Base-by-base conservation (phyloP, 768 basidiomycete species). In the Tulasnella sp. region DNA sequence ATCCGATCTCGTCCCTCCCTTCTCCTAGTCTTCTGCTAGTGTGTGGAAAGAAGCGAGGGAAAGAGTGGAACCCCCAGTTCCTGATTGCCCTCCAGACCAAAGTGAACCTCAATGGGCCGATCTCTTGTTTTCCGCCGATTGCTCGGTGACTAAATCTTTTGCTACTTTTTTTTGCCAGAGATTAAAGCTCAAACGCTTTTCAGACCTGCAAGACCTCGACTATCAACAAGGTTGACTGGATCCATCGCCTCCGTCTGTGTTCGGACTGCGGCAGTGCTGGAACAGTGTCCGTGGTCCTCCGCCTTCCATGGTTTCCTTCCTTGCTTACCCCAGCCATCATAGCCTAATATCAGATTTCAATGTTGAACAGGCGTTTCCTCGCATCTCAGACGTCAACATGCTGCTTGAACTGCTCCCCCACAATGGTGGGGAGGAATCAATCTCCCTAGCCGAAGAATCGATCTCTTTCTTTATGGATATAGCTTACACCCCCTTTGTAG, bases 41-140 rank as follows among this genome's bases (percentile, higher is more conserved):
- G 14, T 69, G 34, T 69, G 64, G 64, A 69, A 31, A 12, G 64
- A 69, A 18, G 64, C 64, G 28, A 69, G 64, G 18, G 64, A 69
- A n/a, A 31, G 34, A 37, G 64, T 69, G 22, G 64, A 69, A 8
- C 64, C 64, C 16, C 64, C 64, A 5, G 64, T 69, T 3, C 64
- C 64, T 12, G 28, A 69, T n/a, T 69, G 64, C 34, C 64, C 64
- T n/a, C 64, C 64, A n/a, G 64, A 69, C n/a, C 64, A 69, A n/a
- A 69, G 64, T 37, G 64, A 69, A 16, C 64, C 64, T 14, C 64
- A 69, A 12, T 69, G 64, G 64, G 64, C 64, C 14, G 3, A 69
- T 8, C 34, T 69, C 28, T 69, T 69, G 64, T 69, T 69, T 37
- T 31, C 64, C n/a, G 34, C 31, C 31, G 64, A 69, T n/a, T 69